A percentile compares a stretch with the other conserved stretches of the same genome.
Conservation (phyloP, 331 rosid species). For the Telfairia occidentalis region DNA sequence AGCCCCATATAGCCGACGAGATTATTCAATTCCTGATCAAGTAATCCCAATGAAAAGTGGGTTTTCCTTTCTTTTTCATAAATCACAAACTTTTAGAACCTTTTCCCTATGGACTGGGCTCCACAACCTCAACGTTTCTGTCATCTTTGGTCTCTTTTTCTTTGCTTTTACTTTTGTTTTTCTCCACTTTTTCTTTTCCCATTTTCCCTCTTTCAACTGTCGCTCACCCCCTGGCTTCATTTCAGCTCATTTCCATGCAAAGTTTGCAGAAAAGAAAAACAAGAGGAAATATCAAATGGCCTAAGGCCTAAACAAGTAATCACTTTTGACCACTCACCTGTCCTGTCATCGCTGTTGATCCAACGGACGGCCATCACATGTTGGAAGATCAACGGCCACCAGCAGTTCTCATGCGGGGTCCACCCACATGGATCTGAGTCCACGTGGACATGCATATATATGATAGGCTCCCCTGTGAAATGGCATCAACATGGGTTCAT, state of each 20-base stretch:
- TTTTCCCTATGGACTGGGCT: not conserved
- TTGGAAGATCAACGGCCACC: constrained; percentile 2
- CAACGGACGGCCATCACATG: not conserved
- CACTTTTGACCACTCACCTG: constrained; percentile 10
- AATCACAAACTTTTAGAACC: not conserved
- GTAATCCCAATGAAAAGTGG: not conserved
- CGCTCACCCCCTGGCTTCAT: not conserved
- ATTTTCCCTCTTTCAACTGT: not conserved
- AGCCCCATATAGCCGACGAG: not conserved
- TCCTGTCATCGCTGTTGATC: constrained; percentile 4
- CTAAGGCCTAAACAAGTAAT: not conserved
- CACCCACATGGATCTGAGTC: constrained; percentile 1
- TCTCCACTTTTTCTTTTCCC: not conserved
- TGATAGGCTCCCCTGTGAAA: constrained; percentile 6
- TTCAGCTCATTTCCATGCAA: constrained; percentile 2
- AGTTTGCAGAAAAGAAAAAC: not conserved
- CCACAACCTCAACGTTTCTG: not conserved
- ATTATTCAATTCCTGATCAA: not conserved
- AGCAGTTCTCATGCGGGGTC: not conserved
- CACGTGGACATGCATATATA: not conserved
- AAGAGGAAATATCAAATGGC: not conserved
- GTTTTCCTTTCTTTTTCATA: not conserved
- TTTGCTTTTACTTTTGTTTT: not conserved
- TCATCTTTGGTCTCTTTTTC: not conserved
- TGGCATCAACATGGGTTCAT: constrained; percentile 8